These are phyloP conservation scores for Suillus alpinus DNA, from an alignment of 768 basidiomycete genomes.

Conservation along the genomic window DNA sequence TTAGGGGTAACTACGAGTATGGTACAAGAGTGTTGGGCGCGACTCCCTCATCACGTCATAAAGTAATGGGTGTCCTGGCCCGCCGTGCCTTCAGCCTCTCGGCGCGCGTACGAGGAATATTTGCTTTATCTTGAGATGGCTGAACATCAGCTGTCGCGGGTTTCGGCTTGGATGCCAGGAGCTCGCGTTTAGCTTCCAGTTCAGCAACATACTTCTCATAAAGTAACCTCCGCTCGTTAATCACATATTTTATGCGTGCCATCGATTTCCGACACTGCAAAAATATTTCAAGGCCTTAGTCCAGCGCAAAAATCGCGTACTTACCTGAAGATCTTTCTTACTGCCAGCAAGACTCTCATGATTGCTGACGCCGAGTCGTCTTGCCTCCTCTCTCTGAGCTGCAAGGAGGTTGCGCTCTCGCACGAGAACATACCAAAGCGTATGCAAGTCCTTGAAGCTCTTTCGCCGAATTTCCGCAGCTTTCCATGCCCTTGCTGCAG, in stretches of 20 bases:
- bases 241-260: slow-evolving; percentile 92
- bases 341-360: slow-evolving; percentile 26
- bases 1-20: not conserved
- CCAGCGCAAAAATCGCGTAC: slow-evolving; percentile 13
- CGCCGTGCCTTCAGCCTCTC: slow-evolving; percentile 8
- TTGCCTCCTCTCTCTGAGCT: slow-evolving; percentile 78
- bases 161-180: slow-evolving; percentile 2
- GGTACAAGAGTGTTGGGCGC: not conserved
- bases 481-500: slow-evolving; percentile 82
- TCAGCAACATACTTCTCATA: slow-evolving; percentile 46
- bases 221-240: slow-evolving; percentile 87
- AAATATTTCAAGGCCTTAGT: slow-evolving; percentile 8
- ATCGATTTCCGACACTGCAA: slow-evolving; percentile 86
- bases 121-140: slow-evolving; percentile 6
- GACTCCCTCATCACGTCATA: not conserved
- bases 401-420: slow-evolving; percentile 89
- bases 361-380: slow-evolving; percentile 52
- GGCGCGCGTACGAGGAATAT: not conserved
- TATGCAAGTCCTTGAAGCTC: slow-evolving; percentile 91
- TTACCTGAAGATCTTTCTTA: slow-evolving; percentile 43
- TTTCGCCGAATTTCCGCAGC: slow-evolving; percentile 86
- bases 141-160: not conserved
- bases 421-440: slow-evolving; percentile 88
- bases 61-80: not conserved
- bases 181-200: slow-evolving; percentile 8